Conservation (phyloP, 768 basidiomycete species). For the Mycena albidolilacea region DNA sequence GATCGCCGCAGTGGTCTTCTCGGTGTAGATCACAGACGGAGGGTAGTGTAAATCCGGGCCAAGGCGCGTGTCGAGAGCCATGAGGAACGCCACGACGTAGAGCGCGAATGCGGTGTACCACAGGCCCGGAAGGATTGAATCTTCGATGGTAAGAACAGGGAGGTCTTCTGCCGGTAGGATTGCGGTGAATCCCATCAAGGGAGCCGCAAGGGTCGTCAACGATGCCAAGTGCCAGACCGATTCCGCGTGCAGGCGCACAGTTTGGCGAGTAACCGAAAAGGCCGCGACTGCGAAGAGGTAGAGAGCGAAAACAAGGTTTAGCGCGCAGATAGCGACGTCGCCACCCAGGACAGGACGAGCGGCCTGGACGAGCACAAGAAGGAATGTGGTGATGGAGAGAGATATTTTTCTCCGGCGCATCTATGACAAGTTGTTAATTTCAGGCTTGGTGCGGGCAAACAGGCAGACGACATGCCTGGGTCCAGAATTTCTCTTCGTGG, state of each 20-base stretch:
- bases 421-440: no score
- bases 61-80: slow-evolving; percentile 68
- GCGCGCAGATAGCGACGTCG: slow-evolving; percentile 54
- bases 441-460: slow-evolving; percentile 58
- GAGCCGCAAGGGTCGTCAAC: slow-evolving; percentile 65
- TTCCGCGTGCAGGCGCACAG: slow-evolving; percentile 58
- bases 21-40: slow-evolving; percentile 79
- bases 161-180: slow-evolving; percentile 65
- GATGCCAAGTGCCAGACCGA: slow-evolving; percentile 74
- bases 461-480: slow-evolving; percentile 45
- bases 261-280: slow-evolving; percentile 65
- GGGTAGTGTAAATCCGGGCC: slow-evolving; percentile 86
- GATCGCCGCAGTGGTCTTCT: slow-evolving; percentile 71
- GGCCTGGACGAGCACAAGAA: slow-evolving; percentile 65
- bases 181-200: slow-evolving; percentile 61
- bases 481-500: slow-evolving; percentile 73
- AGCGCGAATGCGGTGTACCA: slow-evolving; percentile 70
- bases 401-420: slow-evolving; percentile 64
- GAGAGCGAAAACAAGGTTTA: slow-evolving; percentile 69
- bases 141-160: slow-evolving; percentile 50
- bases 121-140: slow-evolving; percentile 47
- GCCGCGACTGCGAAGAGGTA: slow-evolving; percentile 71
- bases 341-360: slow-evolving; percentile 55
- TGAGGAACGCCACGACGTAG: slow-evolving; percentile 60
- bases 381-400: slow-evolving; percentile 60